Conservation (phyloP, 2,329 filamentous ascomycete species). For the Xylariomycetidae sp. region DNA sequence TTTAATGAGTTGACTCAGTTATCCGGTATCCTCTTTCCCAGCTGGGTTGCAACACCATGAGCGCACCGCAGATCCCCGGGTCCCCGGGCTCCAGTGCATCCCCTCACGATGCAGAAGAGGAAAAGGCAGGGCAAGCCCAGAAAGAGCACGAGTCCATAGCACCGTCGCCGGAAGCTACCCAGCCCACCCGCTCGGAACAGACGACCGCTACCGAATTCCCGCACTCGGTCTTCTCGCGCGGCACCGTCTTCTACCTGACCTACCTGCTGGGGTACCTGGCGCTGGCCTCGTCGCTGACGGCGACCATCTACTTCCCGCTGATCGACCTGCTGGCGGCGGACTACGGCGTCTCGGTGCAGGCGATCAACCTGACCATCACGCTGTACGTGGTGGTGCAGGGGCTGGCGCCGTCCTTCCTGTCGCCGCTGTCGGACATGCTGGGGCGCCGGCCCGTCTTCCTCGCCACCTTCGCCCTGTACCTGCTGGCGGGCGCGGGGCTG, state of each 20-base stretch:
- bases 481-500: constrained; percentile 43
- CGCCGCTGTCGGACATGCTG: constrained; percentile 11
- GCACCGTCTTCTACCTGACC: not conserved
- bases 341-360: constrained; percentile 15
- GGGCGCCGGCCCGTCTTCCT: constrained; percentile 37
- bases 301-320: constrained; percentile 22
- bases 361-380: constrained; percentile 33
- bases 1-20: too few species aligned
- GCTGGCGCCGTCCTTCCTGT: constrained; percentile 32
- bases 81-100: too few species aligned
- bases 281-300: constrained; percentile 7
- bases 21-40: too few species aligned
- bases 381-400: constrained; percentile 38
- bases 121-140: too few species aligned
- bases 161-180: too few species aligned
- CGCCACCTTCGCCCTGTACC: constrained; percentile 36
- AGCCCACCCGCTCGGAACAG: too few species aligned
- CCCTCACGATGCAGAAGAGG: too few species aligned
- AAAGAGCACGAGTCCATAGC: too few species aligned
- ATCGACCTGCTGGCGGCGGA: constrained; percentile 16
- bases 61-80: too few species aligned
- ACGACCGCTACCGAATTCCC: not conserved
- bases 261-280: constrained; percentile 4
- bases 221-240: not conserved
- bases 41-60: too few species aligned